phyloP scores from a whole-genome alignment of 495 filamentous ascomycete genomes.

The Amniculicola lignicola region DNA sequence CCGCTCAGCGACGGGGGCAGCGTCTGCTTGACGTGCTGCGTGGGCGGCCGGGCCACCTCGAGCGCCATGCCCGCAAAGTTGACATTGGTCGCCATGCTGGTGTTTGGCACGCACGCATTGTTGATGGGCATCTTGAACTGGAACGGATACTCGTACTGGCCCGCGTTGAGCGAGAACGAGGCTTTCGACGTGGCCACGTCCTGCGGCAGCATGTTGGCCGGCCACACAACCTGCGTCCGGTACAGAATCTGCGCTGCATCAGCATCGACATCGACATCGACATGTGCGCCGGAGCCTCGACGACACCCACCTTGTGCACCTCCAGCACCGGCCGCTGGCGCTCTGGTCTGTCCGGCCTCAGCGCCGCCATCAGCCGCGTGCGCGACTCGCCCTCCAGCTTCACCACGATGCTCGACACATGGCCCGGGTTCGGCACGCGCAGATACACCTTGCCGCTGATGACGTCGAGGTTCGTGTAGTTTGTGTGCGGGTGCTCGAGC shows the following conservation, averaged over 20 bases:
- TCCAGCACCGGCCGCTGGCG: slow-evolving; percentile 62
- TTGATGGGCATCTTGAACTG: slow-evolving; percentile 92
- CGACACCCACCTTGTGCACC: slow-evolving; percentile 82
- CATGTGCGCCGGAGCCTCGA: slow-evolving; percentile 22
- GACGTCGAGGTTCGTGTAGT: slow-evolving; percentile 87
- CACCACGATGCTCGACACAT: slow-evolving; percentile 75
- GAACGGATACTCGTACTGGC: slow-evolving; percentile 86
- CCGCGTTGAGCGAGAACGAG: slow-evolving; percentile 63
- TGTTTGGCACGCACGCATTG: slow-evolving; percentile 68
- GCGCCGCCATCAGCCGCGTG: slow-evolving; percentile 54
- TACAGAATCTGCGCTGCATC: slow-evolving; percentile 59
- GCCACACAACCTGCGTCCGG: slow-evolving; percentile 62
- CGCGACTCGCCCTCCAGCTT: slow-evolving; percentile 90
- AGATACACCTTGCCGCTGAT: slow-evolving; percentile 69
- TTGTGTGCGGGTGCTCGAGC: slow-evolving; percentile 68
- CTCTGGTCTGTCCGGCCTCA: slow-evolving; percentile 47
- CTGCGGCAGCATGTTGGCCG: slow-evolving; percentile 50
- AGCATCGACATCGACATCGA: not conserved
- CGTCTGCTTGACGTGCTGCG: slow-evolving; percentile 74
- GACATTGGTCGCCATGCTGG: slow-evolving; percentile 57
- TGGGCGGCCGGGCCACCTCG: slow-evolving; percentile 52
- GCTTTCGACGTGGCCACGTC: slow-evolving; percentile 43
- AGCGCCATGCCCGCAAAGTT: slow-evolving; percentile 55
- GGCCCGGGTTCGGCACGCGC: slow-evolving; percentile 58
- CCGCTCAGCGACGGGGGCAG: slow-evolving; percentile 83